Conservation (phyloP, 2,329 filamentous ascomycete species). For the Macroventuria anomochaeta region DNA sequence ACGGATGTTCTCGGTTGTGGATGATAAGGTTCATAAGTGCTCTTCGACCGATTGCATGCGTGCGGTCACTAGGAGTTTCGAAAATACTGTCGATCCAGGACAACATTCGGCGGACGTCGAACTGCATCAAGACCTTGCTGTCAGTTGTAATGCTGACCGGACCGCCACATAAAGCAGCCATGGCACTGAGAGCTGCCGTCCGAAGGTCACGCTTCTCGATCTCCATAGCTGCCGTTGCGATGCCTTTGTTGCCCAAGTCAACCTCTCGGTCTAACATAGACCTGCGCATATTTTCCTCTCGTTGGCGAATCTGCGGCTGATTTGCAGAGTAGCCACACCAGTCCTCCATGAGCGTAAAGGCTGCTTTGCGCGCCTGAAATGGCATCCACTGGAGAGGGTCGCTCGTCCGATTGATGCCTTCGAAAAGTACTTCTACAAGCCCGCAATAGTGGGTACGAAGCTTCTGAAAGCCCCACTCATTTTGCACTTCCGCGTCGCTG, state of each 20-base stretch:
- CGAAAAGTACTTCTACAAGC: conserved; percentile 89
- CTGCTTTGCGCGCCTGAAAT: conserved; percentile 93
- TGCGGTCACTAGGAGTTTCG: conserved; percentile 86
- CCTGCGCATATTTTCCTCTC: conserved; percentile 87
- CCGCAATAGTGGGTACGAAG: conserved; percentile 93
- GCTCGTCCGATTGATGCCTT: conserved; percentile 83
- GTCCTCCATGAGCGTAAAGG: conserved; percentile 96
- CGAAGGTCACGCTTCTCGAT: conserved; percentile 94
- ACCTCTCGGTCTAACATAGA: conserved; percentile 80
- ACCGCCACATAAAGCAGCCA: conserved; percentile 87
- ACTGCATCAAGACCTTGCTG: conserved; percentile 84
- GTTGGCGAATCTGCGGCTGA: conserved; percentile 77
- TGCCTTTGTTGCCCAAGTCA: conserved; percentile 74
- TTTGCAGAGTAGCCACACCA: conserved; percentile 99
- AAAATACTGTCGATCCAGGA: conserved; percentile 97
- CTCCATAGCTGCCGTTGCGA: conserved; percentile 87
- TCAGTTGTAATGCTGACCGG: conserved; percentile 89
- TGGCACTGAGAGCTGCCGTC: conserved; percentile 89
- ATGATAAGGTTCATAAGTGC: conserved; percentile 89
- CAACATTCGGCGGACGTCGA: conserved; percentile 90
- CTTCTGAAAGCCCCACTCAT: conserved; percentile 92
- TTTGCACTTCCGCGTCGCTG: conserved; percentile 92
- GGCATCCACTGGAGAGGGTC: conserved; percentile 95
- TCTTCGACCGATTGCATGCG: conserved; percentile 86
- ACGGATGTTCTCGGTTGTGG: conserved; percentile 86